A percentile compares a stretch with the other conserved stretches of the same genome.
Conservation (phyloP, 2,329 filamentous ascomycete genomes). For the Cladosporium sp. region DNA sequence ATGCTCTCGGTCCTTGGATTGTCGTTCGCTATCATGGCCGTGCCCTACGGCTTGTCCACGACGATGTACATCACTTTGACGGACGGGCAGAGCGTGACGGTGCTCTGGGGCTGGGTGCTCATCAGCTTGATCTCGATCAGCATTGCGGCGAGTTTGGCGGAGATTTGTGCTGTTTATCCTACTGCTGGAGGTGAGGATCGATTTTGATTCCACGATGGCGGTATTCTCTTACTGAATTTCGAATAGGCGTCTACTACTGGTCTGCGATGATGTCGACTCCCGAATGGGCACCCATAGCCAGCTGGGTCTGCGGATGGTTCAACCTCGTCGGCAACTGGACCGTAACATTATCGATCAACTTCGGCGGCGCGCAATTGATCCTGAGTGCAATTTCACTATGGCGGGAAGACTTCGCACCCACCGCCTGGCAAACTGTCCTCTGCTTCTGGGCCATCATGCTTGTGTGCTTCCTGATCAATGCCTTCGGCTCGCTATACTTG, state of each 20-base stretch:
- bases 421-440: constrained; percentile 62
- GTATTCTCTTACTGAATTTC: background rate
- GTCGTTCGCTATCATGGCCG: constrained; percentile 71
- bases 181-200: constrained; percentile 49
- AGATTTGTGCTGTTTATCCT: constrained; percentile 64
- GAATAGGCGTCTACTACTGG: constrained; percentile 58
- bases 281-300: constrained; percentile 60
- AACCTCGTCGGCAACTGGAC: constrained; percentile 71
- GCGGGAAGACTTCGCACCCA: constrained; percentile 62
- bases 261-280: constrained; percentile 59
- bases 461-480: constrained; percentile 58
- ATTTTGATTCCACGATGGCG: background rate
- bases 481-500: constrained; percentile 56
- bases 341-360: constrained; percentile 58
- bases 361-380: constrained; percentile 64
- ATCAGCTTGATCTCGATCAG: constrained; percentile 57
- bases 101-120: constrained; percentile 65
- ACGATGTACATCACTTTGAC: constrained; percentile 63
- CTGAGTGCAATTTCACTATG: constrained; percentile 63
- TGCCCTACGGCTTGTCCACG: constrained; percentile 61
- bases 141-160: constrained; percentile 61
- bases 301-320: constrained; percentile 65
- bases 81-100: constrained; percentile 62
- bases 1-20: constrained; percentile 65
- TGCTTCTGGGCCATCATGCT: constrained; percentile 68